Conservation (phyloP, 371 early-diverging fungal species). For the Mucor mucedo region DNA sequence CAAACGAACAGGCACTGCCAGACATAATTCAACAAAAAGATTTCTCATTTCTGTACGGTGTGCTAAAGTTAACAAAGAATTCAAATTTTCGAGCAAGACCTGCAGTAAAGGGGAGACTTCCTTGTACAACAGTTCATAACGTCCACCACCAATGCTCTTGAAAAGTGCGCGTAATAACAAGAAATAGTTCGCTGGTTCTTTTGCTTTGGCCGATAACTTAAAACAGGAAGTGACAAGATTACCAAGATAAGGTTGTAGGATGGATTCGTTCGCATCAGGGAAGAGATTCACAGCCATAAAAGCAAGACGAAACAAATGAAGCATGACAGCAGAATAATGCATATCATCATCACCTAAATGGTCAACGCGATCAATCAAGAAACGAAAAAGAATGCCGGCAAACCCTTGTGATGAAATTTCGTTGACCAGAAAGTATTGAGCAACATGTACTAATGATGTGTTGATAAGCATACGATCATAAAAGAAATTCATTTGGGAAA, state of each 20-base stretch:
- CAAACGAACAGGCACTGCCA: conserved; percentile 97
- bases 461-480: conserved; percentile 87
- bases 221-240: conserved; percentile 90
- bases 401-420: conserved; percentile 80
- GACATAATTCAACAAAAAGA: conserved; percentile 86
- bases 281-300: conserved; percentile 95
- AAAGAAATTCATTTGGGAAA: conserved; percentile 88
- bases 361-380: conserved; percentile 84
- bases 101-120: conserved; percentile 94
- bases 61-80: conserved; percentile 79
- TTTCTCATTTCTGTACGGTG: conserved; percentile 87
- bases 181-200: conserved; percentile 92
- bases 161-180: conserved; percentile 88
- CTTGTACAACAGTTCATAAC: conserved; percentile 73
- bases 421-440: conserved; percentile 87
- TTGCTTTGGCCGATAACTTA: conserved; percentile 80
- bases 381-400: conserved; percentile 78
- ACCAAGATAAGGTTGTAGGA: conserved; percentile 91
- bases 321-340: conserved; percentile 78
- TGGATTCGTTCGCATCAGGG: conserved; percentile 90
- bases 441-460: conserved; percentile 79
- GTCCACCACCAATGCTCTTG: conserved; percentile 78
- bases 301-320: conserved; percentile 90
- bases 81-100: conserved; percentile 87
- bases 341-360: conserved; percentile 81